Conservation (phyloP, 1,139 yeast species). For the Saccharomycopsis crataegensis region DNA sequence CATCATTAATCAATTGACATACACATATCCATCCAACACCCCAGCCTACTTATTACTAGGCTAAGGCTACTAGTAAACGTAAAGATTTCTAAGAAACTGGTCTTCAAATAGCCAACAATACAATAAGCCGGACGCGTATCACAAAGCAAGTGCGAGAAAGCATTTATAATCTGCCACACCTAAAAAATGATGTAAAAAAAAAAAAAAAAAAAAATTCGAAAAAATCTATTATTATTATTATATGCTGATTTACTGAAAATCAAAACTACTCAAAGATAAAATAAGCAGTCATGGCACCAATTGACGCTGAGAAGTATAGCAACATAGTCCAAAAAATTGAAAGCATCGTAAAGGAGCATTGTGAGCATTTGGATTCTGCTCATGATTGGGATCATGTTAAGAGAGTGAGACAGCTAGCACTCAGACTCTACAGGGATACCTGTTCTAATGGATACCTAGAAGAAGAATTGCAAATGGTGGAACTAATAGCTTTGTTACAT, state of each 20-base stretch:
- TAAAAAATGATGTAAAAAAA: not conserved
- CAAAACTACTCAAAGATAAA: not conserved
- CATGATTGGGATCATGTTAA: constrained; percentile 18
- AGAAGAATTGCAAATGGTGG: constrained; percentile 25
- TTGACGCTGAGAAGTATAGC: too few species aligned
- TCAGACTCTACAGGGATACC: not conserved
- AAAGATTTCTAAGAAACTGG: too few species aligned
- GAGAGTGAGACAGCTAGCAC: constrained; percentile 11
- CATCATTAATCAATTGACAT: too few species aligned
- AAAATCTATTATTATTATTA: not conserved
- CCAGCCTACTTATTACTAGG: too few species aligned
- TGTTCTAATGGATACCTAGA: not conserved
- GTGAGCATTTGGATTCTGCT: constrained; percentile 13
- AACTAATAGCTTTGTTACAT: constrained; percentile 31
- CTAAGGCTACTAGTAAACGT: too few species aligned
- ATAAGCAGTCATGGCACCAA: not conserved
- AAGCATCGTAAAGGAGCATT: constrained; percentile 10
- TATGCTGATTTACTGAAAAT: not conserved
- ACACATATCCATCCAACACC: too few species aligned
- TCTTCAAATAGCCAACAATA: too few species aligned
- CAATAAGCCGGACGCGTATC: too few species aligned
- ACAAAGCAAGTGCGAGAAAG: too few species aligned
- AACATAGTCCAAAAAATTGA: not conserved
- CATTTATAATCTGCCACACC: too few species aligned
- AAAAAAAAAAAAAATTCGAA: not conserved